Percentiles rank a stretch among this genome's conserved stretches.
Conservation (phyloP, 305 asterid genomes). For the Fraxinus velutina region DNA sequence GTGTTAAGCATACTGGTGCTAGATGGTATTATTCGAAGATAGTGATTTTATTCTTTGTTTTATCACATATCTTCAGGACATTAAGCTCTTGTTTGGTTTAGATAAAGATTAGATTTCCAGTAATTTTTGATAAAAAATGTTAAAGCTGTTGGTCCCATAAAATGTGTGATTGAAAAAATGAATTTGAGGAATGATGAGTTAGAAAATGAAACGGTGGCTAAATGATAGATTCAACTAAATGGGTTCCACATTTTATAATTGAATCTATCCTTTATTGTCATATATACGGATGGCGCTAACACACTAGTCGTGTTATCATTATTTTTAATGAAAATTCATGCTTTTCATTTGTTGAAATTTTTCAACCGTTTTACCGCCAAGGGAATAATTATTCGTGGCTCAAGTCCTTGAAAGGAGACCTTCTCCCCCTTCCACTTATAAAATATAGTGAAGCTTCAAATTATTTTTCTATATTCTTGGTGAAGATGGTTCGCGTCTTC, state of each 20-base stretch:
- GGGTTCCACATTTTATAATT: background rate
- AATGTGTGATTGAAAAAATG: background rate
- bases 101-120: no score
- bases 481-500: background rate
- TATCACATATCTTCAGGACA: background rate
- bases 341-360: background rate
- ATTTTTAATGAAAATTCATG: no score
- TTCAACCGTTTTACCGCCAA: background rate
- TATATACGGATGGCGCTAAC: background rate
- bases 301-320: background rate
- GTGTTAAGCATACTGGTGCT: background rate
- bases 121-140: no score
- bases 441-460: background rate
- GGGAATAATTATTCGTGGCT: background rate
- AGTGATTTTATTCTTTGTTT: background rate
- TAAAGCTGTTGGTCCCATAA: background rate
- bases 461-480: background rate
- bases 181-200: no score
- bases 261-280: background rate
- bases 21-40: background rate
- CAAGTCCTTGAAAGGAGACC: background rate
- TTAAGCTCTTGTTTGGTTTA: background rate
- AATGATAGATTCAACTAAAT: background rate
- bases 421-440: background rate
- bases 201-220: background rate